Evolutionary conservation across 257 asterid genomes (phyloP).

Genomic region (Fraxinus cuspidata): DNA sequence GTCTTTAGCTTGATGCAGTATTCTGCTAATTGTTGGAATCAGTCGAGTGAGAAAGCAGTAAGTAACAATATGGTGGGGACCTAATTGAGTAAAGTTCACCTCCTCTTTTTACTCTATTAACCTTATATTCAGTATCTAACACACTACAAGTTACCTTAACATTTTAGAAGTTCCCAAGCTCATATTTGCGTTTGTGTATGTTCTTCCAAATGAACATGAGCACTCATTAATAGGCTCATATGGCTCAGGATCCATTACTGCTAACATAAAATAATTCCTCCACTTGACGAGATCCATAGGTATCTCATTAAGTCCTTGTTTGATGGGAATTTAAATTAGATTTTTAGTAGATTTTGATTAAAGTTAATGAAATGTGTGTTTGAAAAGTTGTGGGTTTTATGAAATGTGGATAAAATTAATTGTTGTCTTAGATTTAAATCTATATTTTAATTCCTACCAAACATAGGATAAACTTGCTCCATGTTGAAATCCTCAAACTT

Average conservation of each 20-base stretch:
- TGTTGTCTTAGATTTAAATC: too few relatives aligned
- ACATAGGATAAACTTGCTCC: too few relatives aligned
- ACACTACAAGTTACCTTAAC: not conserved
- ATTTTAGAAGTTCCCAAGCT: not conserved
- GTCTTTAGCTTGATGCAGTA: not conserved
- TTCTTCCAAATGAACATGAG: not conserved
- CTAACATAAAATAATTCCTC: not conserved
- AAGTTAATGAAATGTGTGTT: too few relatives aligned
- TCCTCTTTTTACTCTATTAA: not conserved
- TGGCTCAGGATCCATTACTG: not conserved
- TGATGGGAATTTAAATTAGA: too few relatives aligned
- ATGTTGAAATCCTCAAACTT: not conserved
- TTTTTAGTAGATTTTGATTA: too few relatives aligned
- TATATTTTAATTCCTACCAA: too few relatives aligned
- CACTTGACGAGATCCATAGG: not conserved
- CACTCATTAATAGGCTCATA: not conserved
- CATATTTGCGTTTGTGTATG: not conserved
- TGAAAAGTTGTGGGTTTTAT: too few relatives aligned
- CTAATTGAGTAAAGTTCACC: not conserved
- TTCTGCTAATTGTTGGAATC: conserved; percentile 5
- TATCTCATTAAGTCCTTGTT: not conserved
- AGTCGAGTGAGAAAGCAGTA: conserved; percentile 19
- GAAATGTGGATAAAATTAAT: too few relatives aligned
- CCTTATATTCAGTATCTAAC: not conserved
- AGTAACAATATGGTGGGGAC: conserved; percentile 25